Conservation (phyloP, 768 basidiomycete species). For the Scleroderma citrinum region DNA sequence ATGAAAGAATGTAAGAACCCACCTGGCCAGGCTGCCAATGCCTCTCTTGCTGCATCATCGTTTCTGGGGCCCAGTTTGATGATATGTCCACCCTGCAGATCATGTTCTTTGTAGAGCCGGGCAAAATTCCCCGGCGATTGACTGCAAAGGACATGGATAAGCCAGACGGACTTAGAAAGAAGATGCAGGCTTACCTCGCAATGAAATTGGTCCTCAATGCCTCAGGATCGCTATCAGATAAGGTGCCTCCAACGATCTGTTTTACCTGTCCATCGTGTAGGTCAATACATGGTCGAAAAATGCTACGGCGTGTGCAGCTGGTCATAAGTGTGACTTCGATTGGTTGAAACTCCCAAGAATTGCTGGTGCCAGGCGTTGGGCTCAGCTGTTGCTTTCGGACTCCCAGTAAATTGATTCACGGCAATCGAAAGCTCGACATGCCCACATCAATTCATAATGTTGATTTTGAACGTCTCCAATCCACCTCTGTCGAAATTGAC, state of each 20-base stretch:
- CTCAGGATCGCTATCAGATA: constrained; percentile 60
- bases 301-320: constrained; percentile 28
- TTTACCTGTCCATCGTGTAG: constrained; percentile 94
- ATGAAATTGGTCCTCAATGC: constrained; percentile 85
- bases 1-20: constrained; percentile 7
- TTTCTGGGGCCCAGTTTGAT: constrained; percentile 94
- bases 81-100: constrained; percentile 84
- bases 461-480: no score
- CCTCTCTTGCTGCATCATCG: constrained; percentile 81
- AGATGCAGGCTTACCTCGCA: constrained; percentile 53
- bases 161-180: constrained; percentile 6
- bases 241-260: constrained; percentile 94
- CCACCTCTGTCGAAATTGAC: no score
- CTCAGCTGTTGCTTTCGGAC: no score
- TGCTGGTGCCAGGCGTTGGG: no score
- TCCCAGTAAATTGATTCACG: no score
- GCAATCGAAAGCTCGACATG: no score
- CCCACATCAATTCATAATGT: no score
- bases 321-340: constrained; percentile 16
- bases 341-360: no score
- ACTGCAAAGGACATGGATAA: constrained; percentile 32
- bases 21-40: constrained; percentile 83
- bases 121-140: constrained; percentile 79
- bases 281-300: constrained; percentile 94
- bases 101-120: constrained; percentile 61